Base-by-base conservation (phyloP, 169 alveolate genomes). In the Plasmodium knowlesi region DNA sequence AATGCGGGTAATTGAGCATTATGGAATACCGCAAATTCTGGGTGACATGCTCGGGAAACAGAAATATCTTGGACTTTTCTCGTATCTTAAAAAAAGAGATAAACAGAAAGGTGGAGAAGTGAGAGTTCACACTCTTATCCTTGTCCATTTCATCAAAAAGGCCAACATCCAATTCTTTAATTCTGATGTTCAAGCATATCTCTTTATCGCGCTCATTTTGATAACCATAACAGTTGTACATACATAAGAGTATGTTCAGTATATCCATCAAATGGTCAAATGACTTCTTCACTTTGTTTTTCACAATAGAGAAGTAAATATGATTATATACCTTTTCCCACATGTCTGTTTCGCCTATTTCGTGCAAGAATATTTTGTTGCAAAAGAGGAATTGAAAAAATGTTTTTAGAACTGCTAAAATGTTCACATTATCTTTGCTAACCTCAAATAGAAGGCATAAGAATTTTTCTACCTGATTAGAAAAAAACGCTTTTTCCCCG, bases 201-300 rank as follows among this genome's bases (percentile, higher is more conserved):
- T 22, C 34, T 28, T 41, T 61, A 79, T 89, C 94, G 14, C 70
- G 25, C 82, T 72, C 83, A 89, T 79, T 89, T 67, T 89, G 16
- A 89, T 43, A 89, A 67, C 86, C 78, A 22, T 89, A 89, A 39
- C 90, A 79, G 71, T 79, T 79, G 72, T 89, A 79, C 32, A 89
- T 89, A 57, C 94, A 89, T 34, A 89, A 79, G 3, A 89, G 82
- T 54, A 89, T 89, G 72, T 89, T 89, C 41, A 89, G 53, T 43
- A 89, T 79, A 67, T 89, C 90, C 94, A 89, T 89, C 50, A 89
- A 79, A 57, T 70, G 41, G 16, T 89, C 89, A 89, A 89, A 89
- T 14, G 43, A 83, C 43, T 79, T 89, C 82, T 70, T 89, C 37
- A 37, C 37, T 78, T 80, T 79, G 53, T 80, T 79, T 73, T 43